These are phyloP conservation scores for Kockovaella imperatae DNA, from an alignment of 768 basidiomycete genomes.

Conservation along the genomic window DNA sequence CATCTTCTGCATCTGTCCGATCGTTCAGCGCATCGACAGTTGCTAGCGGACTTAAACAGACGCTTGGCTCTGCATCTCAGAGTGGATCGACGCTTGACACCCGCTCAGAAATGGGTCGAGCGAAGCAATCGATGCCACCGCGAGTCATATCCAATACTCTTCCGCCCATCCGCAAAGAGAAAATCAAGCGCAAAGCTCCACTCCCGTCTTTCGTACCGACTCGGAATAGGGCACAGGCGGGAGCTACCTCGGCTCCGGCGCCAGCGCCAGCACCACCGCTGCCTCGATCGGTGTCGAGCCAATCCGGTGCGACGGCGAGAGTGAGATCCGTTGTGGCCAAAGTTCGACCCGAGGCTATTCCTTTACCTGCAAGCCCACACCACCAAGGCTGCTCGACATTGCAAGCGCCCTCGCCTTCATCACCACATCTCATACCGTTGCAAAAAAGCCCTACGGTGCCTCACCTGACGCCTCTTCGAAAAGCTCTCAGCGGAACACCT, in stretches of 20 bases:
- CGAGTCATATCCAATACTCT: conserved; percentile 2
- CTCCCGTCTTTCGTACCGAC: conserved; percentile 26
- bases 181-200: conserved; percentile 27
- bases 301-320: not conserved
- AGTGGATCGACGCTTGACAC: too few species aligned
- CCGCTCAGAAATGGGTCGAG: too few species aligned
- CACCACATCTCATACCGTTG: conserved; percentile 13
- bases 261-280: not conserved
- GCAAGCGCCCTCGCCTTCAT: too few species aligned
- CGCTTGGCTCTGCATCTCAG: too few species aligned
- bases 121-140: not conserved
- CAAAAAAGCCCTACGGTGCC: conserved; percentile 16
- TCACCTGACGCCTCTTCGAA: too few species aligned
- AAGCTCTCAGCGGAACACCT: too few species aligned
- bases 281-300: not conserved
- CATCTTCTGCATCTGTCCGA: not conserved
- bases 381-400: too few species aligned
- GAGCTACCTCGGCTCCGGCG: not conserved
- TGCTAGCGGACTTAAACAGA: too few species aligned
- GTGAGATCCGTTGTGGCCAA: conserved; percentile 5
- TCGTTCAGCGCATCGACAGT: too few species aligned
- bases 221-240: conserved; percentile 1
- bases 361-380: conserved; percentile 12
- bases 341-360: conserved; percentile 19
- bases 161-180: conserved; percentile 26